A percentile compares a stretch with the other conserved stretches of the same genome.
Evolutionary conservation across 1,284 basidiomycete genomes (phyloP).

Genomic region (Marasmius sp.): DNA sequence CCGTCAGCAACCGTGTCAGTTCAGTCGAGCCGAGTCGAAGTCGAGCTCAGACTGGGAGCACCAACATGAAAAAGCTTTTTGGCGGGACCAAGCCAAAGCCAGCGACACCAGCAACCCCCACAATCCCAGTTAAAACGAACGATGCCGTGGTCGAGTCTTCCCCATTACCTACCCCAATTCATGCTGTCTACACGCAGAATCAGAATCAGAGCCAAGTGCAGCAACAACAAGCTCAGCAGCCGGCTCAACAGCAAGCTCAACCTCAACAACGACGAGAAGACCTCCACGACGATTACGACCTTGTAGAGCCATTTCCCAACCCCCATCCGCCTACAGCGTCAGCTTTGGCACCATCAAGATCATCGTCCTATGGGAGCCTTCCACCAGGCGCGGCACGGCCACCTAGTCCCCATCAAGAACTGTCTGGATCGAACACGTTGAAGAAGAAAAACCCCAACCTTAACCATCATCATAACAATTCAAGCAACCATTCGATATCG

Average conservation of each 20-base stretch:
- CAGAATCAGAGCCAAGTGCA: not conserved
- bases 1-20: not conserved
- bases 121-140: constrained; percentile 26
- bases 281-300: not conserved
- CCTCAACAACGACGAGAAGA: not conserved
- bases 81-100: constrained; percentile 46
- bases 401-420: constrained; percentile 8
- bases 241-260: not conserved
- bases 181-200: constrained; percentile 5
- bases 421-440: not conserved
- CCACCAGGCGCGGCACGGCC: constrained; percentile 12
- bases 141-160: constrained; percentile 16
- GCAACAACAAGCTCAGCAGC: too few species aligned
- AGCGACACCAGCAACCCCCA: constrained; percentile 16
- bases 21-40: too few species aligned
- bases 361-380: not conserved
- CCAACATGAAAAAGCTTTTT: constrained; percentile 50
- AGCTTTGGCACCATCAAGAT: not conserved
- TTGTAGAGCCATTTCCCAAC: not conserved
- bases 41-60: not conserved
- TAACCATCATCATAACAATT: not conserved
- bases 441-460: constrained; percentile 1
- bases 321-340: not conserved
- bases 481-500: not conserved
- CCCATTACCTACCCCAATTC: constrained; percentile 20